Conservation (phyloP, 306 rosid species). For the Dalbergia cultrata region DNA sequence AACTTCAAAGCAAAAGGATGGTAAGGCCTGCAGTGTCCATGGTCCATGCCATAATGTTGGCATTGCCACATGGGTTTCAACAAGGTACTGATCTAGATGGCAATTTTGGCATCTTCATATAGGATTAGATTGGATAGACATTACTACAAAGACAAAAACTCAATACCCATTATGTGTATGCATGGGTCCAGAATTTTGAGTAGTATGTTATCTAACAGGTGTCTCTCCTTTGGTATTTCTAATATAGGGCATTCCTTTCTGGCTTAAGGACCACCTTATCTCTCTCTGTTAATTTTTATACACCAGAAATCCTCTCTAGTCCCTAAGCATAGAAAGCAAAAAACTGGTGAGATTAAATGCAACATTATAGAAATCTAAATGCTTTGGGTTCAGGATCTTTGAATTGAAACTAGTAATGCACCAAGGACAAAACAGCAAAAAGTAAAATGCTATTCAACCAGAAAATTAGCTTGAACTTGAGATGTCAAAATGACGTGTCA, state of each 20-base stretch:
- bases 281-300: neutral
- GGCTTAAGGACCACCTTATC: constrained; percentile 44
- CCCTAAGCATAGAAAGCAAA: constrained; percentile 26
- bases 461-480: neutral
- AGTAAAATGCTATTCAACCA: neutral
- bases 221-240: constrained; percentile 4
- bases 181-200: constrained; percentile 33
- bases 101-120: constrained; percentile 38
- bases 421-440: neutral
- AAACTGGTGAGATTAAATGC: neutral
- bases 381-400: neutral
- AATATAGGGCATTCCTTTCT: constrained; percentile 3
- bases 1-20: constrained; percentile 30
- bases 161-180: constrained; percentile 43
- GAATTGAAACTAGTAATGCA: constrained; percentile 9
- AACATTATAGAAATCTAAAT: constrained; percentile 34
- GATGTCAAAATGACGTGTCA: neutral
- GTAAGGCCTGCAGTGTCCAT: constrained; percentile 26
- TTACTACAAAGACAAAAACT: constrained; percentile 38
- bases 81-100: constrained; percentile 26
- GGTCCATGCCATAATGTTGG: constrained; percentile 23
- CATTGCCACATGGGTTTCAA: constrained; percentile 38
- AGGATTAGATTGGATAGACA: constrained; percentile 48
- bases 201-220: constrained; percentile 34
- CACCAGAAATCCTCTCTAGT: neutral